These are phyloP conservation scores for Eremomyces bilateralis DNA, from an alignment of 495 filamentous ascomycete genomes.

Conservation along the genomic window DNA sequence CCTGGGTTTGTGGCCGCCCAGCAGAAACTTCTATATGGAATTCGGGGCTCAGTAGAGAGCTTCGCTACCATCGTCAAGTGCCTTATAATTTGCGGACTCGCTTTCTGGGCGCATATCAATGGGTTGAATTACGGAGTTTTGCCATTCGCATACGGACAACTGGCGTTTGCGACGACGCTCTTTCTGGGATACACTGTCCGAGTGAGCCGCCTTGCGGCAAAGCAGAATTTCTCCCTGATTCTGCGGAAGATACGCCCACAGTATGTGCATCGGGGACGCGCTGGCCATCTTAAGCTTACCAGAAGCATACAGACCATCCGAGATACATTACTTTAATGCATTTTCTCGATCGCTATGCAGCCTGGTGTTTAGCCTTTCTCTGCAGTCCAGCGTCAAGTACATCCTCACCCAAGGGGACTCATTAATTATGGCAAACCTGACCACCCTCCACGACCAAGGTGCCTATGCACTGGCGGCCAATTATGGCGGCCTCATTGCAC, in stretches of 20 bases:
- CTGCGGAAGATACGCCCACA: slow-evolving; percentile 24
- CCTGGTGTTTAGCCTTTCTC: slow-evolving; percentile 54
- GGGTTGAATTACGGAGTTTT: slow-evolving; percentile 43
- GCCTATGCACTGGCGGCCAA: slow-evolving; percentile 83
- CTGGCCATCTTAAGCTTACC: not conserved
- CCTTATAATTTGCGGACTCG: slow-evolving; percentile 40
- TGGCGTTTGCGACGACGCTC: slow-evolving; percentile 49
- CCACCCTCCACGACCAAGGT: slow-evolving; percentile 63
- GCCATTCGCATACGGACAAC: slow-evolving; percentile 75
- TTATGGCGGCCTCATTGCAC: slow-evolving; percentile 78
- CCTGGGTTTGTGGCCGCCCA: slow-evolving; percentile 71
- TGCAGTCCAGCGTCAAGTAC: slow-evolving; percentile 80
- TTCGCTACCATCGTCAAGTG: slow-evolving; percentile 59
- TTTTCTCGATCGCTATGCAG: slow-evolving; percentile 42
- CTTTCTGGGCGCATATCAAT: slow-evolving; percentile 30
- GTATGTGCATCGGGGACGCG: slow-evolving; percentile 20
- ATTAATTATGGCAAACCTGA: slow-evolving; percentile 56
- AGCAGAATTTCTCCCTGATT: slow-evolving; percentile 18
- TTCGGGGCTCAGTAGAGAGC: slow-evolving; percentile 60
- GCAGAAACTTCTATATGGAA: slow-evolving; percentile 54
- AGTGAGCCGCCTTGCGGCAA: slow-evolving; percentile 7
- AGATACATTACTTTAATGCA: no score
- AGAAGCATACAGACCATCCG: not conserved
- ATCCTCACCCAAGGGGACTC: slow-evolving; percentile 86
- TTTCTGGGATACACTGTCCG: slow-evolving; percentile 36